Evolutionary conservation across 2,329 filamentous ascomycete genomes (phyloP).

Genomic region (Cytospora leucostoma): DNA sequence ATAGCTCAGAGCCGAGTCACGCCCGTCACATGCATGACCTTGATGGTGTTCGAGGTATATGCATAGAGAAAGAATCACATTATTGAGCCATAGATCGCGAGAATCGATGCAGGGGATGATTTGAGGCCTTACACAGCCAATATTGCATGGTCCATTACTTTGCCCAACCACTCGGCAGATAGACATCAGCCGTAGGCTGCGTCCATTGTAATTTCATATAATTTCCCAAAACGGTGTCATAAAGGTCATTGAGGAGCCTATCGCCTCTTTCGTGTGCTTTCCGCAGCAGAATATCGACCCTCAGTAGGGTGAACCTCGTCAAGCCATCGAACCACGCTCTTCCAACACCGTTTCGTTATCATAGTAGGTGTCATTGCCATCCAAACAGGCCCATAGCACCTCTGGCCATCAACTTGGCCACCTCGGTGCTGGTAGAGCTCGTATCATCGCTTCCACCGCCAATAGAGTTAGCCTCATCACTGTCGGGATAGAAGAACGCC

Average conservation of each 20-base stretch:
- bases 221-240: neutral
- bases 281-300: neutral
- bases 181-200: neutral
- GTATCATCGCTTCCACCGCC: constrained; percentile 6
- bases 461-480: constrained; percentile 45
- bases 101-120: neutral
- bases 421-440: neutral
- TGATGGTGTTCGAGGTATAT: too few species aligned
- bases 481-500: constrained; percentile 66
- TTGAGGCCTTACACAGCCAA: neutral
- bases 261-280: neutral
- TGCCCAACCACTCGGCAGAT: neutral
- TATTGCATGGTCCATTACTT: neutral
- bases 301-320: neutral
- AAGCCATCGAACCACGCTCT: neutral
- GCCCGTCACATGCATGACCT: too few species aligned
- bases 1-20: too few species aligned
- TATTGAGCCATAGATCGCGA: neutral
- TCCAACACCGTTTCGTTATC: neutral
- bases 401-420: neutral
- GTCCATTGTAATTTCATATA: neutral
- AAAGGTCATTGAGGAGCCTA: neutral
- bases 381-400: neutral
- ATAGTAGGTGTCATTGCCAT: neutral
- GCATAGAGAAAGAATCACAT: neutral